phyloP scores from a whole-genome alignment of 1,284 basidiomycete genomes.

The Malassezia pachydermatis region DNA sequence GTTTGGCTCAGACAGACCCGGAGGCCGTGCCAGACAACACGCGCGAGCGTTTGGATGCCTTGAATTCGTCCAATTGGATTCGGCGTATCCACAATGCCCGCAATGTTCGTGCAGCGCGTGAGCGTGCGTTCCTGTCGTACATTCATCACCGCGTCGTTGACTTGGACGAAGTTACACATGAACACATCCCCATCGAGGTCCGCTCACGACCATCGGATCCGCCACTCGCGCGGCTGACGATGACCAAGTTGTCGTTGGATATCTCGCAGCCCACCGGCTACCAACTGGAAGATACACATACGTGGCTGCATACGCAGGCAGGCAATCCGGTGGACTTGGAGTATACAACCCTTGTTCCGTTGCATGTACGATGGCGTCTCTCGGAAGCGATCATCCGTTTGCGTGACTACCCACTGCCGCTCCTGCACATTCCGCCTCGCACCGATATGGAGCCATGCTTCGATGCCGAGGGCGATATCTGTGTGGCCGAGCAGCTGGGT shows the following conservation, averaged over 20 bases:
- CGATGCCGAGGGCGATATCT: conserved; percentile 67
- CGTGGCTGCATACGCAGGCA: conserved; percentile 65
- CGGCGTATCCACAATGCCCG: conserved; percentile 33
- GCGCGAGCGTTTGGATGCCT: conserved; percentile 60
- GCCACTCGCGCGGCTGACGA: conserved; percentile 64
- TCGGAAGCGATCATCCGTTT: conserved; percentile 59
- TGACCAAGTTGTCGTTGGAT: conserved; percentile 58
- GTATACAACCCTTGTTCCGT: conserved; percentile 72
- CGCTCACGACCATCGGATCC: conserved; percentile 53
- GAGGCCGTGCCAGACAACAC: conserved; percentile 51
- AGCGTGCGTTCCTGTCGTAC: conserved; percentile 48
- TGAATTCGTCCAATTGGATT: conserved; percentile 72
- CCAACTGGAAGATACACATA: conserved; percentile 53
- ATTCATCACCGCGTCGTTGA: conserved; percentile 24
- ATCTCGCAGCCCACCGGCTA: conserved; percentile 59
- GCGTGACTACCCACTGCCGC: conserved; percentile 61
- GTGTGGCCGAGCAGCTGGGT: conserved; percentile 82
- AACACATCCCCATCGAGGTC: conserved; percentile 51
- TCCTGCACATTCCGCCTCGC: conserved; percentile 51
- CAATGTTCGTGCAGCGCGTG: conserved; percentile 51
- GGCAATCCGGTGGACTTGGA: conserved; percentile 62
- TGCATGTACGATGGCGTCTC: conserved; percentile 66
- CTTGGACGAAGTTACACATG: conserved; percentile 16
- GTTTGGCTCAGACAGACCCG: neutral
- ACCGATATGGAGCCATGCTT: conserved; percentile 50